Conservation (phyloP, 1,139 yeast species). For the Taphrina pruni region DNA sequence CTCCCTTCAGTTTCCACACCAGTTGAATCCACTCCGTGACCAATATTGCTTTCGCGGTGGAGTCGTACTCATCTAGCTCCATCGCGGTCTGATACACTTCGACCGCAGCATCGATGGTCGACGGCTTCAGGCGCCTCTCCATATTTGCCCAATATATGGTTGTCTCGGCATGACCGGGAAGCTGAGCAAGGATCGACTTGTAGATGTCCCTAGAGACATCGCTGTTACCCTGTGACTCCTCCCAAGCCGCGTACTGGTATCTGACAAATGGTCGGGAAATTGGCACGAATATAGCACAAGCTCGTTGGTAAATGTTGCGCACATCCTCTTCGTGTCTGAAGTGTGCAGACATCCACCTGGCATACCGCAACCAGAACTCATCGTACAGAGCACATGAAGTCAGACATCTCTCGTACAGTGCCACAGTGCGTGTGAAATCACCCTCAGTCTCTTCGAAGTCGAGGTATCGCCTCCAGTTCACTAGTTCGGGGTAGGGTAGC, state of each 20-base stretch:
- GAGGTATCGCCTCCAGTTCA: conserved; percentile 67
- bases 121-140: conserved; percentile 45
- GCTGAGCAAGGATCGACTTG: conserved; percentile 48
- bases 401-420: conserved; percentile 63
- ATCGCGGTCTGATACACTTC: conserved; percentile 47
- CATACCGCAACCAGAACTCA: conserved; percentile 67
- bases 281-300: conserved; percentile 51
- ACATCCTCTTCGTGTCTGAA: conserved; percentile 47
- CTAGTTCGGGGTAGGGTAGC: conserved; percentile 58
- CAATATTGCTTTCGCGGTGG: conserved; percentile 46
- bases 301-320: conserved; percentile 51
- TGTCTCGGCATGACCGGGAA: conserved; percentile 51
- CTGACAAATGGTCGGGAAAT: conserved; percentile 51
- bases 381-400: conserved; percentile 57
- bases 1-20: conserved; percentile 48
- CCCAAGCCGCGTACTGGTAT: conserved; percentile 52
- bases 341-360: conserved; percentile 55
- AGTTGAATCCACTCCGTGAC: conserved; percentile 48
- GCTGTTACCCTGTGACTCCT: conserved; percentile 50
- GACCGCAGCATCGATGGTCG: conserved; percentile 46
- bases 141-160: conserved; percentile 47
- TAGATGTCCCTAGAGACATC: conserved; percentile 51
- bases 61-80: conserved; percentile 48
- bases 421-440: conserved; percentile 51
- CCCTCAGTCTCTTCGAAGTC: conserved; percentile 59